Percentiles rank a stretch among this genome's conserved stretches.
phyloP scores from a whole-genome alignment of 768 basidiomycete species.

The Cystobasidium ongulense region DNA sequence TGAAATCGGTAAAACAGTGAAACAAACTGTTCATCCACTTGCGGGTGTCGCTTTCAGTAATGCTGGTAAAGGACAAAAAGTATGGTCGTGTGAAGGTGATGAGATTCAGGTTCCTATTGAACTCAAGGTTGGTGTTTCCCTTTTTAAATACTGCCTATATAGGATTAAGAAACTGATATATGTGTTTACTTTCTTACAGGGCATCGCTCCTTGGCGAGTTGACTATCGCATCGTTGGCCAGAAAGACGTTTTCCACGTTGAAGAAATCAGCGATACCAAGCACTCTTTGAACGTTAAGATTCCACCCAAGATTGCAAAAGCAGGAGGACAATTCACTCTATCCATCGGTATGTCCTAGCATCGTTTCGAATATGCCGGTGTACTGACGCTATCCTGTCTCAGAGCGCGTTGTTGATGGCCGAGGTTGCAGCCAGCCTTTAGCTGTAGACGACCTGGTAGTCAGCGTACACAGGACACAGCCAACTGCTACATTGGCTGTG shows the following conservation, averaged over 20 bases:
- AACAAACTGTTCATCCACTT: conserved; percentile 68
- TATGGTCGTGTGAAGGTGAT: conserved; percentile 65
- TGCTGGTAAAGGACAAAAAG: conserved; percentile 47
- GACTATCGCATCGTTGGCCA: conserved; percentile 73
- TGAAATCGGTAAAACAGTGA: conserved; percentile 64
- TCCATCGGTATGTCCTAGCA: conserved; percentile 33
- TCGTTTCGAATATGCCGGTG: neutral
- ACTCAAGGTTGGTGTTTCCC: conserved; percentile 56
- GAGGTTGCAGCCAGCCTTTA: conserved; percentile 71
- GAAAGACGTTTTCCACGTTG: conserved; percentile 41
- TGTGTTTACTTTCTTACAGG: conserved; percentile 49
- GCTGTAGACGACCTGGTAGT: conserved; percentile 70
- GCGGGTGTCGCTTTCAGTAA: conserved; percentile 43
- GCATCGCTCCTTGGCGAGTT: conserved; percentile 81
- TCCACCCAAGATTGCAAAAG: conserved; percentile 33
- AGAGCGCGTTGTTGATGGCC: conserved; percentile 64
- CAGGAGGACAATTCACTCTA: conserved; percentile 39
- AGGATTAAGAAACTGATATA: too few species aligned
- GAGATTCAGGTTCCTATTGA: conserved; percentile 69
- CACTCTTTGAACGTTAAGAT: conserved; percentile 37
- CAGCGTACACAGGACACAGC: conserved; percentile 76
- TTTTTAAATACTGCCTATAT: too few species aligned
- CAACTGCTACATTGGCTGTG: conserved; percentile 64
- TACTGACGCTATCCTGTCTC: neutral
- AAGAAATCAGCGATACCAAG: conserved; percentile 31